These are phyloP conservation scores for Pseudogymnoascus sp. DNA, from an alignment of 2,329 filamentous ascomycete species.

Conservation along the genomic window DNA sequence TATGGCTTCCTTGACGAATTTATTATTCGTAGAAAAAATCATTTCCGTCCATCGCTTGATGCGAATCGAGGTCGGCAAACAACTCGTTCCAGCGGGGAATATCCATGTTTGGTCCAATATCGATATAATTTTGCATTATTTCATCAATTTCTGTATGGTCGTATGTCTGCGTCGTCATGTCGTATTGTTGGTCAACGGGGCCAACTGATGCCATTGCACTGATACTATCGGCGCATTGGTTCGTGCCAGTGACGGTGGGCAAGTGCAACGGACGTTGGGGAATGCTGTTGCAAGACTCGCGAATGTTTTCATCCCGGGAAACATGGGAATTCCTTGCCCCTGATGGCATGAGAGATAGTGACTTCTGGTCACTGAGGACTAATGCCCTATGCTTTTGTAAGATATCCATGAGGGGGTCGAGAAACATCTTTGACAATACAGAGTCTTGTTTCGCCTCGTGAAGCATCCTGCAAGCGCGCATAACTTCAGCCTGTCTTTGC, in stretches of 20 bases:
- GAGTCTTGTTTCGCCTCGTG: conserved; percentile 27
- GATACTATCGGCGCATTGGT: neutral
- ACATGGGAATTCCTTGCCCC: neutral
- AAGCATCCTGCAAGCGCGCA: conserved; percentile 27
- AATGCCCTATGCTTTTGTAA: conserved; percentile 19
- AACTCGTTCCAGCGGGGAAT: conserved; percentile 4
- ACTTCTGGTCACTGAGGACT: neutral
- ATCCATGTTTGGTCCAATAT: conserved; percentile 2
- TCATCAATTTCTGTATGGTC: neutral
- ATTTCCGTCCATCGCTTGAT: neutral
- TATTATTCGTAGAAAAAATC: conserved; percentile 1
- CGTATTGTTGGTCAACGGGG: neutral
- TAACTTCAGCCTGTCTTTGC: conserved; percentile 25
- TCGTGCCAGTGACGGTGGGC: neutral
- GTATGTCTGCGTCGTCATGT: neutral
- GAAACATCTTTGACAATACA: conserved; percentile 23
- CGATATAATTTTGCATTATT: conserved; percentile 7
- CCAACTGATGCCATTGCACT: neutral
- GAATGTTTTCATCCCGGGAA: neutral
- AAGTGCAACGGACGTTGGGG: neutral
- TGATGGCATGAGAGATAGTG: neutral
- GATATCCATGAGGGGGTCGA: conserved; percentile 27
- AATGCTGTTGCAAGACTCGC: neutral
- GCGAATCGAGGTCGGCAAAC: conserved; percentile 4
- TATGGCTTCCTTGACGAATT: neutral